A percentile compares a stretch with the other conserved stretches of the same genome.
Evolutionary conservation across 1,284 basidiomycete species (phyloP).

Genomic region (Pseudozyma pruni): DNA sequence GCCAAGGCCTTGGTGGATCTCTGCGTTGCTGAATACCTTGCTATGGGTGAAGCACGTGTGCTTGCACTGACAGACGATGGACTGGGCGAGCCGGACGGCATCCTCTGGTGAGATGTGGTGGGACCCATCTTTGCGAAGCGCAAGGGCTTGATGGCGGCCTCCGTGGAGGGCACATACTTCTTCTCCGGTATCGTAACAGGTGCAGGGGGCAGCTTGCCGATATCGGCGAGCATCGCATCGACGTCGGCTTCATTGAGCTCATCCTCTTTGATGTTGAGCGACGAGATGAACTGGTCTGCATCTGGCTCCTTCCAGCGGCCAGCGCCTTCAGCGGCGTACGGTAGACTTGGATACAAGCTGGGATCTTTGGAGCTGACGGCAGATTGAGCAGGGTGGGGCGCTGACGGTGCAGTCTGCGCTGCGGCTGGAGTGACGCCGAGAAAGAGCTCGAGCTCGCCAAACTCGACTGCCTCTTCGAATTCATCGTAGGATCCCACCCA

Average conservation of each 20-base stretch:
- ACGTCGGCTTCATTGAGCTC: conserved; percentile 57
- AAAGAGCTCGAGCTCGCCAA: conserved; percentile 64
- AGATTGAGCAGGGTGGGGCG: conserved; percentile 42
- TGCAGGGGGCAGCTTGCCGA: conserved; percentile 22
- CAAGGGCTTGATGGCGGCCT: conserved; percentile 56
- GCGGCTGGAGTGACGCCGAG: conserved; percentile 43
- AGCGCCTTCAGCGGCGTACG: conserved; percentile 51
- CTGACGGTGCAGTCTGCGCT: conserved; percentile 2
- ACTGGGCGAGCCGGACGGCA: conserved; percentile 17
- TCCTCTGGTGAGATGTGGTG: conserved; percentile 20
- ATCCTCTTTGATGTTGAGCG: conserved; percentile 54
- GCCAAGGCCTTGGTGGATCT: conserved; percentile 50
- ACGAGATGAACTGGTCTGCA: conserved; percentile 58
- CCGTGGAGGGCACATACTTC: conserved; percentile 49
- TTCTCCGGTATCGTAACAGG: conserved; percentile 10
- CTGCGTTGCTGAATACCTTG: conserved; percentile 48
- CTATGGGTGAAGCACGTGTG: conserved; percentile 27
- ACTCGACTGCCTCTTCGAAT: conserved; percentile 67
- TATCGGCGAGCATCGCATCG: conserved; percentile 40
- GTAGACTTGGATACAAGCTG: conserved; percentile 40
- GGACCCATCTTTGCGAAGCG: conserved; percentile 57
- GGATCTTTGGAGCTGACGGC: conserved; percentile 49
- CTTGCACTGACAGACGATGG: conserved; percentile 11
- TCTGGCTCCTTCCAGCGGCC: conserved; percentile 48
- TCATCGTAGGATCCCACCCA: conserved; percentile 67